phyloP scores from a whole-genome alignment of 331 rosid genomes.

The Erythrophleum ivorense region DNA sequence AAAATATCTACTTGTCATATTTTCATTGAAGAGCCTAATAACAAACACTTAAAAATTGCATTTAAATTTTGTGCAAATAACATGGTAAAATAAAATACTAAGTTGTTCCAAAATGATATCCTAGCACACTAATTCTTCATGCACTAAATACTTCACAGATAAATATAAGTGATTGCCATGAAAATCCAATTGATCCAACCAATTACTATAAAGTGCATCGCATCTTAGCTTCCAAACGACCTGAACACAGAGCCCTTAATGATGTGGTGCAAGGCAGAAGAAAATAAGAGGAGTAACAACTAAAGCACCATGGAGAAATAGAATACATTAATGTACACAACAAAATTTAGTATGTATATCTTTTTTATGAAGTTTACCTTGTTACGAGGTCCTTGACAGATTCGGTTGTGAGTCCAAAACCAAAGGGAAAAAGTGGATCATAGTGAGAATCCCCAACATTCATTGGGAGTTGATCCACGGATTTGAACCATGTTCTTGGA shows the following conservation, averaged over 20 bases:
- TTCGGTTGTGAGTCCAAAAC: conserved; percentile 71
- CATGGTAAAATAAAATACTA: not conserved
- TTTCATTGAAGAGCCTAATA: too few species aligned
- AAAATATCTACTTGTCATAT: too few species aligned
- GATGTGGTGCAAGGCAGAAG: not conserved
- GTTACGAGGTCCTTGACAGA: conserved; percentile 65
- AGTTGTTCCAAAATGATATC: too few species aligned
- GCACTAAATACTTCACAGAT: too few species aligned
- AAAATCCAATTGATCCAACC: conserved; percentile 10
- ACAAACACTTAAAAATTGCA: too few species aligned
- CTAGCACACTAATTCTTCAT: not conserved
- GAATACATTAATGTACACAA: conserved; percentile 16
- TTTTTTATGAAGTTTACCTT: conserved; percentile 55
- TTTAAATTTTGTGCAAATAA: too few species aligned
- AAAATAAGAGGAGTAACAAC: not conserved
- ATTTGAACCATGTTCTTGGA: conserved; percentile 90
- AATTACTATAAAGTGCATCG: not conserved
- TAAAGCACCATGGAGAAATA: not conserved
- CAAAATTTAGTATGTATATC: conserved; percentile 1
- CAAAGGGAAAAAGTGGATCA: conserved; percentile 92
- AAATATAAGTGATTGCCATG: not conserved
- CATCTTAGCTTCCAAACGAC: not conserved
- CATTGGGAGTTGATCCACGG: conserved; percentile 94
- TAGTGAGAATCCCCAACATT: conserved; percentile 85
- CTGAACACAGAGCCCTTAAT: not conserved